phyloP scores from a whole-genome alignment of 2,329 filamentous ascomycete genomes.

The Aspergillus tanneri region DNA sequence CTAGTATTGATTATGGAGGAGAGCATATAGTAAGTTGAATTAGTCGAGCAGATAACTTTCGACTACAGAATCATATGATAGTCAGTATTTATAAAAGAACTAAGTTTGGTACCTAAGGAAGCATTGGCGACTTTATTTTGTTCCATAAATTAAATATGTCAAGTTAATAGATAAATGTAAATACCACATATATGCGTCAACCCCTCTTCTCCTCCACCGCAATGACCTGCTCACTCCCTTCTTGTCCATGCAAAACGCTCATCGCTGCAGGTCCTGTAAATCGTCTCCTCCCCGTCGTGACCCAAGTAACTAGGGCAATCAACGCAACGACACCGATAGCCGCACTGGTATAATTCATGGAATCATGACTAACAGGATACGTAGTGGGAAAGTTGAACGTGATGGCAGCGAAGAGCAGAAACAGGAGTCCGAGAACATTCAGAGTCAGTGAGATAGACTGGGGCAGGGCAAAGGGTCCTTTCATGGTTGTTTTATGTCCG shows the following conservation, averaged over 20 bases:
- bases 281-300: constrained; percentile 50
- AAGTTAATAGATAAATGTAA: too few species aligned
- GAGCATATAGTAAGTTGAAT: too few species aligned
- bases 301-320: constrained; percentile 53
- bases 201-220: too few species aligned
- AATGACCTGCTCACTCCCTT: not conserved
- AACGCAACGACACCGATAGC: constrained; percentile 56
- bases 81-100: too few species aligned
- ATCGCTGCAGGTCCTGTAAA: constrained; percentile 50
- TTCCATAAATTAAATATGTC: too few species aligned
- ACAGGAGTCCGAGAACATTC: constrained; percentile 53
- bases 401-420: constrained; percentile 55
- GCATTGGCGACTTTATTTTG: too few species aligned
- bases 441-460: constrained; percentile 46
- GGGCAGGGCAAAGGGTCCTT: constrained; percentile 42
- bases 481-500: constrained; percentile 39
- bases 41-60: too few species aligned
- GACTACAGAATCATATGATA: too few species aligned
- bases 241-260: constrained; percentile 13
- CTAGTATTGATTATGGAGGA: too few species aligned
- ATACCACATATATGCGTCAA: too few species aligned
- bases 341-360: constrained; percentile 61
- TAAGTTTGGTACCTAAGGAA: too few species aligned
- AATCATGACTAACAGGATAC: constrained; percentile 52
- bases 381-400: constrained; percentile 57